Evolutionary conservation across 805 yeast species (phyloP), one percentile per base, ranked within the genome.

Genomic region (Scheffersomyces amazonensis): DNA sequence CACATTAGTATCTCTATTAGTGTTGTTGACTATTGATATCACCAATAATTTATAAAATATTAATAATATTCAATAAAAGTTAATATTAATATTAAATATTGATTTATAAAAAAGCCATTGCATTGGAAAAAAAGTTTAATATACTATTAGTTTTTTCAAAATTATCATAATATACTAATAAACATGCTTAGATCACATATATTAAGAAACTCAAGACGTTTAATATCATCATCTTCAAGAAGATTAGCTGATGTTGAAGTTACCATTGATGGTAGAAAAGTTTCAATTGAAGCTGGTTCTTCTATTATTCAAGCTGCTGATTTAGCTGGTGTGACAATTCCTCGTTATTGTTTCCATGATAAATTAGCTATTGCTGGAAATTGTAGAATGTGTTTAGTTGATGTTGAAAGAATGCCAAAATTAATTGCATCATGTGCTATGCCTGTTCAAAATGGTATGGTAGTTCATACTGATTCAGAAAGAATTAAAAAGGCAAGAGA

Each of bases 371-470:
- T 87, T 56, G 96, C 96, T 10, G 96, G 96, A 58, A 87, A 87
- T 69, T 87, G 96, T 64, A 82, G 96, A 64, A 87, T 87, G 96
- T 87, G 96, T 60, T 76, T 87, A 21, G 96, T 87, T 34, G 96
- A 87, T 55, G 84, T 87, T 39, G 95, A 87, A 66, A 79, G 84
- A 59, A 87, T 91, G 53, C 95, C 95, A 39, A 87, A 87, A 64
- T 79, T 89, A 57, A 86, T 87, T 47, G 95, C 96, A 2, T 83
- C 95, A 10, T 87, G 96, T 71, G 89, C 95, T 34, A 83, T 83
- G 81, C 96, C 96, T 22, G 96, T 84, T n/a, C 84, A 81, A 56
- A 78, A 80, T 43, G 95, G 95, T 38, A 86, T 87, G 95, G 88
- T 85, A 28, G 89, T 87, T 37, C 78, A 81, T 57, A 87, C 96